Evolutionary conservation across 2,329 filamentous ascomycete species (phyloP), one percentile per base, ranked within the genome.

Genomic region (Bipolaris zeicola): DNA sequence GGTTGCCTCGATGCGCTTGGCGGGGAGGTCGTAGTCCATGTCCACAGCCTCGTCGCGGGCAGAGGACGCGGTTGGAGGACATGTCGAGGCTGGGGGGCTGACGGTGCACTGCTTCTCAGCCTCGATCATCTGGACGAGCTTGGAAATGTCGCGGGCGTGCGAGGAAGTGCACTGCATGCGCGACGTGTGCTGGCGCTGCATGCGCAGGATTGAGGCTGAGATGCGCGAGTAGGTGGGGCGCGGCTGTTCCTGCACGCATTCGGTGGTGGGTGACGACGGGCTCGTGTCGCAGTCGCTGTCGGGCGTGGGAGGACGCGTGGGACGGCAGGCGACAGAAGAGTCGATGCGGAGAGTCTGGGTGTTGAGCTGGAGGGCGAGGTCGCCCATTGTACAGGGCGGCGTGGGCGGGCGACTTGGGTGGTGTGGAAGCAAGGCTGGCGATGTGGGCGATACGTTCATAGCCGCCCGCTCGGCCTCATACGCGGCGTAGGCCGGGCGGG

Each of bases 51-150:
- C 74, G 59, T 75, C 73, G 16, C 72, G 67, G 16, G 60, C 67
- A 3, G 66, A 58, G 5, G 33, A n/a, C 11, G 61, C 66, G 6
- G 66, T 51, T 6, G 31, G 50, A 4, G 52, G 16, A 18, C 42
- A 48, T 24, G 49, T 39, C 11, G 58, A 56, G n/a, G 52, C 26
- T 26, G 58, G 49, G 3, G 61, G 6, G 63, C 53, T 68, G 56
- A 75, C 50, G 52, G 52, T 67, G 69, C 79, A 80, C 56, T 81
- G 79, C 55, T 80, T 75, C 46, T 74, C 70, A 2, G 76, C 63
- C 50, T 79, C 70, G 73, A 81, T 79, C 55, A 73, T 73, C 56
- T 75, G 64, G 22, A 80, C 77, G 14, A 81, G 71, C 24, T 69
- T 66, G 11, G 76, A 72, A 42, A 80, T 77, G 62, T 80, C 78